Evolutionary conservation across 352 stramenopile genomes (phyloP).

Genomic region (Plasmopara halstedii): DNA sequence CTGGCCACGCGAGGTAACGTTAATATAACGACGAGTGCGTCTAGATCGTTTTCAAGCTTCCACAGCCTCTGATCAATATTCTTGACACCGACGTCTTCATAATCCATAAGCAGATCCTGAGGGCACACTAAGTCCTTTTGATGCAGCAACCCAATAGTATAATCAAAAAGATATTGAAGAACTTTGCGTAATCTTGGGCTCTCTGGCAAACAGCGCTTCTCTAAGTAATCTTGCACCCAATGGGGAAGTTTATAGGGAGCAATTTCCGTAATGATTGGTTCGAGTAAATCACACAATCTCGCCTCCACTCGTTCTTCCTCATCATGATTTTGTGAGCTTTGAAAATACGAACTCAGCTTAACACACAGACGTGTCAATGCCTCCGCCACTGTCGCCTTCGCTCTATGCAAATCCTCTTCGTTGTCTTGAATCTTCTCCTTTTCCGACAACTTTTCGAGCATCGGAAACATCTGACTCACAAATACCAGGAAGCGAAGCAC

Average conservation of each 20-base stretch:
- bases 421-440: slow-evolving; percentile 68
- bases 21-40: slow-evolving; percentile 54
- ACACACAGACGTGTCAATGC: slow-evolving; percentile 50
- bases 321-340: slow-evolving; percentile 8
- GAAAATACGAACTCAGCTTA: slow-evolving; percentile 35
- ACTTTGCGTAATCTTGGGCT: slow-evolving; percentile 12
- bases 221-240: slow-evolving; percentile 52
- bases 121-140: slow-evolving; percentile 39
- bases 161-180: slow-evolving; percentile 33
- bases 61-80: slow-evolving; percentile 6
- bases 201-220: slow-evolving; percentile 31
- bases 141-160: slow-evolving; percentile 42
- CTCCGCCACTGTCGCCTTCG: slow-evolving; percentile 35
- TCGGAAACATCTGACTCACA: slow-evolving; percentile 47
- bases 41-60: slow-evolving; percentile 51
- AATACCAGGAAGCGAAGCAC: slow-evolving; percentile 57
- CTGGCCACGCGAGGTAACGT: slow-evolving; percentile 45
- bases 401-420: slow-evolving; percentile 43
- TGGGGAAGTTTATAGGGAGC: slow-evolving; percentile 21
- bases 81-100: slow-evolving; percentile 10
- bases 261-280: slow-evolving; percentile 15
- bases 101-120: slow-evolving; percentile 26
- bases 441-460: slow-evolving; percentile 39
- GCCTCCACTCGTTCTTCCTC: slow-evolving; percentile 11
- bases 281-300: slow-evolving; percentile 24